Base-by-base conservation (phyloP, 345 rosid species). In the Anastatica hierochuntica region DNA sequence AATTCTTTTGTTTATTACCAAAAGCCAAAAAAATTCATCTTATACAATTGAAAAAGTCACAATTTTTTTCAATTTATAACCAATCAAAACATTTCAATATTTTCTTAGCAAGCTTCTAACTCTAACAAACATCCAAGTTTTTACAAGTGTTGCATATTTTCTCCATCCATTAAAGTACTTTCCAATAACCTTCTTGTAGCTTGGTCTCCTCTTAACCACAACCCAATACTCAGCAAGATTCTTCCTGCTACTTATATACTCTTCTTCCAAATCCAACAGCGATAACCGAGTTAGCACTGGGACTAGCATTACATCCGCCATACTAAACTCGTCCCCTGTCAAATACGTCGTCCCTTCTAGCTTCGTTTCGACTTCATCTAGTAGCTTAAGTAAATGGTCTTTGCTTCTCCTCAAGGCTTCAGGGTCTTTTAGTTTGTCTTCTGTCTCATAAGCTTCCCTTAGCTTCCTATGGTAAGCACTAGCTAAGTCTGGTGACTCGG, bases 131-230 rank as follows among this genome's bases (percentile, higher is more conserved):
- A 75, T 76, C 96, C 95, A 90, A 7, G 95, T 80, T 68, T 75
- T 82, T 11, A 73, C 24, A 21, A 82, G 62, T 37, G 96, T 82
- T 66, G 43, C 79, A 71, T 79, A 73, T 66, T 59, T 85, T 66
- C 85, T 85, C 97, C 97, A 85, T 8, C 92, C 95, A 56, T 49
- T 49, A 45, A 85, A 90, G 62, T 84, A 76, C 63, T 74, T 87
- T 5, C 95, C 95, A 33, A 82, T 76, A 4, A 84, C 95, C 56
- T 62, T 79, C 39, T 75, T 75, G 41, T 82, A 90, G 60, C 90
- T 82, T 24, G 89, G 83, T 68, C 98, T 75, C 66, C 65, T 70
- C 69, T 50, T 77, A 70, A 78, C 89, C 73, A 72, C 1, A 36
- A 26, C 35, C 98, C 98, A 87, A 68, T 90, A 87, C 53, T 57